Evolutionary conservation across 2,329 filamentous ascomycete genomes (phyloP).

Genomic region (Fusarium continuum): DNA sequence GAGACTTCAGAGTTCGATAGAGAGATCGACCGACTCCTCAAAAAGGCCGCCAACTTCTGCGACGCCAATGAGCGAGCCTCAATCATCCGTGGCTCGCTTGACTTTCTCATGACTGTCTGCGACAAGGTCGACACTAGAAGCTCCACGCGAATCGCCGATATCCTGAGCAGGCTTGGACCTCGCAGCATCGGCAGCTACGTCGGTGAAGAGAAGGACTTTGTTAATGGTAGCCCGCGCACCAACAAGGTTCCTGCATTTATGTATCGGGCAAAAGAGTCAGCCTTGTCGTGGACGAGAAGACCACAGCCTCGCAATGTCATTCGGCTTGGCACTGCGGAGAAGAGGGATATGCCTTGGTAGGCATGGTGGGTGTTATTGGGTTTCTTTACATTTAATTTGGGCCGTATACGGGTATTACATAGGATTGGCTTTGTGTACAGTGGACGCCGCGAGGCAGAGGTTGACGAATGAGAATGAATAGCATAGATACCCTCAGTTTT

Average conservation of each 20-base stretch:
- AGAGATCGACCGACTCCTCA: background rate
- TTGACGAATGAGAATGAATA: no score
- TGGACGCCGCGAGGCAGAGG: no score
- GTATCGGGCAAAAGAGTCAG: slow-evolving; percentile 4
- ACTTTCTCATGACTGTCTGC: slow-evolving; percentile 8
- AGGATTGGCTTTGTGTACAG: no score
- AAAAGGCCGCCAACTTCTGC: background rate
- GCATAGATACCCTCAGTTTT: no score
- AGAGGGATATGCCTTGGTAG: no score
- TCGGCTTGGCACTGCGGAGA: background rate
- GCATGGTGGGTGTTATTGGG: no score
- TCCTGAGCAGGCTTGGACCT: background rate
- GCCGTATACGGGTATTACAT: no score
- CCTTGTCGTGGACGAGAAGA: slow-evolving; percentile 3
- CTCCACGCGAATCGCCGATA: background rate
- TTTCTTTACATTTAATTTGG: no score
- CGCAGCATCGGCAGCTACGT: slow-evolving; percentile 3
- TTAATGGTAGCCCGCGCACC: background rate
- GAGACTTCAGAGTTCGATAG: background rate
- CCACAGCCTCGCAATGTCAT: background rate
- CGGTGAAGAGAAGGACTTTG: slow-evolving; percentile 4
- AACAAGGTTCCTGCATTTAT: background rate
- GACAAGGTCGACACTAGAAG: background rate
- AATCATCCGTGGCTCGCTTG: slow-evolving; percentile 8
- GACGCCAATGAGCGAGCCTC: background rate